Conservation (phyloP, 2,329 filamentous ascomycete genomes). For the Epichloe gansuensis region DNA sequence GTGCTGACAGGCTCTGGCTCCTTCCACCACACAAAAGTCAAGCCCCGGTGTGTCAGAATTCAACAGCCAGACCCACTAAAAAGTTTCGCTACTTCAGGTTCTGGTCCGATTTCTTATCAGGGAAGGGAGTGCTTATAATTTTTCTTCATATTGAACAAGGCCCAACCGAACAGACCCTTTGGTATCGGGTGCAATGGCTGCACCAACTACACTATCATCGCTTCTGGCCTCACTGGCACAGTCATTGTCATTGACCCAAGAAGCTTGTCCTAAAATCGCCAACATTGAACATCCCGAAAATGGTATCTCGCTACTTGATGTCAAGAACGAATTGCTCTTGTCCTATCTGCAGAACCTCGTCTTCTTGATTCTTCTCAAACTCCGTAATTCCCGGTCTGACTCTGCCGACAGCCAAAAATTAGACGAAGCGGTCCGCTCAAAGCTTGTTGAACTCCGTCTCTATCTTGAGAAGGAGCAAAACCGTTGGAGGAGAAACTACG, state of each 20-base stretch:
- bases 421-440: slow-evolving; percentile 59
- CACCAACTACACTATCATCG: slow-evolving; percentile 35
- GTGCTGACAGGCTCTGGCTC: neutral
- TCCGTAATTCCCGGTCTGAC: slow-evolving; percentile 43
- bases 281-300: slow-evolving; percentile 62
- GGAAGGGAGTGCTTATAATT: neutral
- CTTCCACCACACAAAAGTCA: too few species aligned
- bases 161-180: slow-evolving; percentile 10
- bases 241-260: slow-evolving; percentile 50
- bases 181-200: slow-evolving; percentile 29
- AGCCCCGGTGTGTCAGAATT: neutral
- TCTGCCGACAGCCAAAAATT: slow-evolving; percentile 29
- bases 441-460: slow-evolving; percentile 81
- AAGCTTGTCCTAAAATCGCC: slow-evolving; percentile 51
- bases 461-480: slow-evolving; percentile 83
- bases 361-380: slow-evolving; percentile 71
- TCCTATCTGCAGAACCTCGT: slow-evolving; percentile 93
- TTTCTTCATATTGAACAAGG: neutral
- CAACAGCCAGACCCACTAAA: slow-evolving; percentile 10
- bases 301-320: slow-evolving; percentile 87
- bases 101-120: neutral
- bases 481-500: slow-evolving; percentile 83
- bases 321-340: slow-evolving; percentile 94
- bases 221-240: slow-evolving; percentile 43
- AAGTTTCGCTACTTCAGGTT: slow-evolving; percentile 8